These are phyloP conservation scores for Pythium biforme DNA, from an alignment of 352 stramenopile species.

Conservation along the genomic window DNA sequence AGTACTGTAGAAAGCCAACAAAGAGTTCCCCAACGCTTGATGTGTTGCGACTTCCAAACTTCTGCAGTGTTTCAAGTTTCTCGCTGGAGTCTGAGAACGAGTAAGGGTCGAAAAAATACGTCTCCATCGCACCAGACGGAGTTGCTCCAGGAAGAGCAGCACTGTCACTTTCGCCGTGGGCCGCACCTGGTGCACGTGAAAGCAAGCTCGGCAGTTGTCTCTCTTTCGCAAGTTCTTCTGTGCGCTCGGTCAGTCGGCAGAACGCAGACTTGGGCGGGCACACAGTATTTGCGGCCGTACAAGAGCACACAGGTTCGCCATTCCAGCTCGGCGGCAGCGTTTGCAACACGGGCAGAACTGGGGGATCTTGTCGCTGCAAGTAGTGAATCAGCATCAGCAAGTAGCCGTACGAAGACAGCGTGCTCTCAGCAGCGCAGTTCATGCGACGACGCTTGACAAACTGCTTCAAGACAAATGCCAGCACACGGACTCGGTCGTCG, in stretches of 20 bases:
- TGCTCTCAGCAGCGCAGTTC: conserved; percentile 81
- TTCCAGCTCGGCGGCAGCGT: conserved; percentile 55
- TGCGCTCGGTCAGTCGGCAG: conserved; percentile 43
- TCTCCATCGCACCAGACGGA: conserved; percentile 45
- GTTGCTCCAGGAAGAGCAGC: not conserved
- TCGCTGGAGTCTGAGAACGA: conserved; percentile 46
- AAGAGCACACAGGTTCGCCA: conserved; percentile 33
- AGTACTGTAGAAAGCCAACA: conserved; percentile 77
- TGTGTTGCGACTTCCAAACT: conserved; percentile 49
- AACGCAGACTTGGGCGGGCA: conserved; percentile 31
- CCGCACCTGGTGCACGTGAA: conserved; percentile 43
- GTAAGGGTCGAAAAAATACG: conserved; percentile 85
- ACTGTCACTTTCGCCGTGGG: conserved; percentile 16
- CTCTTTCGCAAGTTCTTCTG: conserved; percentile 27
- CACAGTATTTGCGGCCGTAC: conserved; percentile 12
- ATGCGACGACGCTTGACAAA: conserved; percentile 83
- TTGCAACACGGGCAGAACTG: conserved; percentile 76
- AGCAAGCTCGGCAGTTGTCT: conserved; percentile 47
- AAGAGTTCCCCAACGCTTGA: conserved; percentile 63
- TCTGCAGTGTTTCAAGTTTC: conserved; percentile 40
- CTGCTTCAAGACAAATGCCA: conserved; percentile 82
- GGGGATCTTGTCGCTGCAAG: conserved; percentile 68
- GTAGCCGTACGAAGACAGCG: conserved; percentile 83
- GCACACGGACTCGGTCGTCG: conserved; percentile 65
- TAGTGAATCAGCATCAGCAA: conserved; percentile 85